Evolutionary conservation across 306 rosid species (phyloP), one percentile per base, ranked within the genome.

Genomic region (Sphenostylis stenocarpa): DNA sequence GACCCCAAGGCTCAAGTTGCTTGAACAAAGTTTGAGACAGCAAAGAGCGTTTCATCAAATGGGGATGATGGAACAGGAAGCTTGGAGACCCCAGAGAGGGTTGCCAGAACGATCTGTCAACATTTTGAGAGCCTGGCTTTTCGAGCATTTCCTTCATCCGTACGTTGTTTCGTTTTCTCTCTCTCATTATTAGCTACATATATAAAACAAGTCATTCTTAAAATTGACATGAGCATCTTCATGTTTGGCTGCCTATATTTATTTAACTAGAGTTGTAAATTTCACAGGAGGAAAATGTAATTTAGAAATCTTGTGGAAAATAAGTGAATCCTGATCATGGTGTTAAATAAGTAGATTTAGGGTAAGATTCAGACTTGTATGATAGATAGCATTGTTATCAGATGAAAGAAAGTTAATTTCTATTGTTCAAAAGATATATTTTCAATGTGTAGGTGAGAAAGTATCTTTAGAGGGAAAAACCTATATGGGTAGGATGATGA

Each of bases 101-200:
- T 86, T 96, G 83, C 99, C 99, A 13, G 99, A 96, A 83, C 88
- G 99, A 23, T 96, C 99, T 70, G 99, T 96, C 91, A 96, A 88
- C 88, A 89, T 93, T 83, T 87, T 96, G 80, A 84, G 99, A 68
- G 98, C 99, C 73, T 96, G 99, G 99, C 98, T 96, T 75, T 96
- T 96, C 47, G 99, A 96, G 88, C 99, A 96, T 83, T 96, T 96
- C 71, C 98, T 96, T 75, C 97, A 96, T 44, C 99, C 99, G 99
- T 96, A 90, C 84, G 97, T 88, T 55, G 1, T 56, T 12, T 2
- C 73, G 6, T 9, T 64, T 20, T 75, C 60, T n/a, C 21, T 57
- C 84, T 38, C 36, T 26, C 51, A 31, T 66, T 80, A 60, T 62
- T 79, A 19, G 13, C 60, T 10, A 6, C 81, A 67, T 33, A 8